Percentiles rank a stretch among this genome's conserved stretches.
phyloP scores from a whole-genome alignment of 305 asterid genomes.

The Rubia tinctorum region DNA sequence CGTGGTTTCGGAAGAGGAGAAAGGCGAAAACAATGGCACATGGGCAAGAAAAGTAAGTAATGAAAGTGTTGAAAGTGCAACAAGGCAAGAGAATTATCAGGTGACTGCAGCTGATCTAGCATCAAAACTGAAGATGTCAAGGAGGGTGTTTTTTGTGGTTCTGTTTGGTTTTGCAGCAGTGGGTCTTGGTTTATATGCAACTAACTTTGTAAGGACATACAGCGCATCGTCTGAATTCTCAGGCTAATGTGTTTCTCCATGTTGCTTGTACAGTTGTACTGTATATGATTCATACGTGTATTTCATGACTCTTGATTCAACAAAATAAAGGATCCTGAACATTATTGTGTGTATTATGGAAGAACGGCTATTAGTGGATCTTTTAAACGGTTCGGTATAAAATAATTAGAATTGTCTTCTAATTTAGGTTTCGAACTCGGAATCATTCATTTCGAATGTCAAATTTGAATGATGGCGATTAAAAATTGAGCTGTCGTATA shows the following conservation, averaged over 20 bases:
- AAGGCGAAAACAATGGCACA: not conserved
- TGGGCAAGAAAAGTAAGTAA: not conserved
- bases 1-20: not conserved
- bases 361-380: no score
- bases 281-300: not conserved
- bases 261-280: not conserved
- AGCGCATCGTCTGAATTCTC: slow-evolving; percentile 5
- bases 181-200: slow-evolving; percentile 13
- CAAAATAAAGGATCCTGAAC: not conserved
- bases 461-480: no score
- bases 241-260: slow-evolving; percentile 1
- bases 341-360: no score
- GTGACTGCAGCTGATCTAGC: slow-evolving; percentile 1
- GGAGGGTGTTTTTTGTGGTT: slow-evolving; percentile 15
- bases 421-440: no score
- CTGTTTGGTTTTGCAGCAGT: slow-evolving; percentile 13
- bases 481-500: no score
- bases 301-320: not conserved
- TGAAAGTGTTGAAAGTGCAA: not conserved
- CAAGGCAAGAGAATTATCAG: not conserved
- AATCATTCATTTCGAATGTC: no score
- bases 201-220: slow-evolving; percentile 7
- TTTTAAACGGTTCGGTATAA: no score
- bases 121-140: slow-evolving; percentile 13
- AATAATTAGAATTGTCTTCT: no score